Evolutionary conservation across 495 filamentous ascomycete species (phyloP).

Genomic region (Neurospora discreta): DNA sequence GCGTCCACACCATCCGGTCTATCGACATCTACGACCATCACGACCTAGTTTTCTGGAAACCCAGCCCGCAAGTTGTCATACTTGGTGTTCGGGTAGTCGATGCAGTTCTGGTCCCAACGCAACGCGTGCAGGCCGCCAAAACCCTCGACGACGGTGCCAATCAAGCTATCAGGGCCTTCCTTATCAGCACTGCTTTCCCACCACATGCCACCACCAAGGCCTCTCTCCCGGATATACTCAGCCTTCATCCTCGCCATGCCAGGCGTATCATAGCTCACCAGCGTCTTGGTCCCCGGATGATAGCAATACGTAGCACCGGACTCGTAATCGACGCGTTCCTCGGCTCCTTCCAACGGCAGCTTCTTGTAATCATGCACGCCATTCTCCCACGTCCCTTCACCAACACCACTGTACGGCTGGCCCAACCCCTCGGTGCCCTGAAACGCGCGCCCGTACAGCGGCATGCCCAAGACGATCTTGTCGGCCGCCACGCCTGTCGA

Average conservation of each 20-base stretch:
- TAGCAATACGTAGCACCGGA: conserved; percentile 63
- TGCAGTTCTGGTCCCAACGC: conserved; percentile 53
- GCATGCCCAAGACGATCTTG: conserved; percentile 87
- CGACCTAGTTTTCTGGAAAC: conserved; percentile 31
- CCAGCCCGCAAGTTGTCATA: conserved; percentile 68
- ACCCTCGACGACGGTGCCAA: conserved; percentile 53
- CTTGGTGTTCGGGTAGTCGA: conserved; percentile 62
- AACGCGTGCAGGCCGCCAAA: conserved; percentile 42
- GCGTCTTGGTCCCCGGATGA: conserved; percentile 41
- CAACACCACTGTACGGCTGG: conserved; percentile 53
- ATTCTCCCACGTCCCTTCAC: conserved; percentile 72
- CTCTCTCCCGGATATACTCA: conserved; percentile 49
- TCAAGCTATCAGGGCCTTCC: conserved; percentile 52
- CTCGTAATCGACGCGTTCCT: conserved; percentile 41
- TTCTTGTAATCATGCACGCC: conserved; percentile 85
- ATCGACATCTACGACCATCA: neutral
- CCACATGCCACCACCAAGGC: conserved; percentile 87
- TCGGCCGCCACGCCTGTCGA: conserved; percentile 44
- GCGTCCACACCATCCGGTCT: neutral
- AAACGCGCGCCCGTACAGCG: conserved; percentile 84
- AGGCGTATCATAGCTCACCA: conserved; percentile 74
- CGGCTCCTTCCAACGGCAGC: conserved; percentile 41
- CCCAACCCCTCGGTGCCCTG: conserved; percentile 66
- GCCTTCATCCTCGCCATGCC: conserved; percentile 57
- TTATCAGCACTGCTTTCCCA: conserved; percentile 88